Base-by-base conservation (phyloP, 1,284 basidiomycete species). In the Boletus mariae region DNA sequence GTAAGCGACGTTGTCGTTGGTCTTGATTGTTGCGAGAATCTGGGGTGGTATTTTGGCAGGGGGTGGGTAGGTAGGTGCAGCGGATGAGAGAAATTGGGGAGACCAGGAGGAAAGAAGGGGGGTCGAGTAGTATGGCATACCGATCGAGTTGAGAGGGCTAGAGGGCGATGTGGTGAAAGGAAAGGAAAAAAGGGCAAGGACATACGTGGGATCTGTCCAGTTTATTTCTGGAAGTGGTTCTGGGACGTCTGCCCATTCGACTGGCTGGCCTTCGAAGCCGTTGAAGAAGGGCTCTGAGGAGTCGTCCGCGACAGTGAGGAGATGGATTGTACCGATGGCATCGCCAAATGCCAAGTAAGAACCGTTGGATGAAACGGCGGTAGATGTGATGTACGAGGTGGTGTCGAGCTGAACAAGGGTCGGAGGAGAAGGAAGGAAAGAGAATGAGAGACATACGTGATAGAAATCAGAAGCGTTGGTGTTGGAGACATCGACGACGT, bases 271-370 rank as follows among this genome's bases (percentile, higher is more conserved):
- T 56, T 90, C 85, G 65, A 90, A 95, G 0, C 93, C 90, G 64
- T 95, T 98, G 73, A 96, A 90, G 2, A 89, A 90, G 7, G 84
- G 70, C 1, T 71, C 75, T 6, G 71, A 71, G 4, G 81, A 81
- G n/a, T 83, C 84, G 48, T 85, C 83, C 29, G 81, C 75, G 32
- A 83, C 83, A 52, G 92, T 89, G 75, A 95, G 80, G 15, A 99
- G 74, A 68, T 97, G 92, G 6, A 98, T 81, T 10, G 79, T 77
- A 8, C 95, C 94, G 50, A 94, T 88, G 0, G 86, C 87, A 62
- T 98, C 95, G 2, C 93, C 94, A 61, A 97, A 95, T 0, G 92
- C 94, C 63, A 99, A 78, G 63, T 94, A 97, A 47, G 92, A 87
- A 23, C 92, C 93, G 1, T 87, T 88, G 2, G 92, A 85, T 1